phyloP scores from a whole-genome alignment of 2,329 filamentous ascomycete genomes.

The Neocucurbitaria cava region DNA sequence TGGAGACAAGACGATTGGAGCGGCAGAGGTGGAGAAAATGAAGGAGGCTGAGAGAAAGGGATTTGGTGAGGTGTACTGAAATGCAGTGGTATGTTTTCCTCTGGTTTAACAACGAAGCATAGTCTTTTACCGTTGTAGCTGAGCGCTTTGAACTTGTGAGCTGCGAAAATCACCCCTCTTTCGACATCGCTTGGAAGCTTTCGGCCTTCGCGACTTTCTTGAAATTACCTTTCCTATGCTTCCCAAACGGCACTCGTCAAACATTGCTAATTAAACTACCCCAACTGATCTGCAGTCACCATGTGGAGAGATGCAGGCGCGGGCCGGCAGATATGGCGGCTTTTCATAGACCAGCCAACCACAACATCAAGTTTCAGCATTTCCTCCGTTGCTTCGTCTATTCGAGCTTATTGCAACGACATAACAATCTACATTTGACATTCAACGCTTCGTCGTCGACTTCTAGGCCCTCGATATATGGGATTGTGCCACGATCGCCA shows the following conservation, averaged over 20 bases:
- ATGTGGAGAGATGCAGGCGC: not conserved
- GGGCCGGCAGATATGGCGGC: not conserved
- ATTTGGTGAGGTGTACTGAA: slow-evolving; percentile 40
- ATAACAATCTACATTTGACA: not conserved
- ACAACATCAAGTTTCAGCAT: not conserved
- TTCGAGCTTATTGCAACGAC: not conserved
- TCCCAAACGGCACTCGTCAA: not conserved
- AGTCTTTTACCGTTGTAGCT: not conserved
- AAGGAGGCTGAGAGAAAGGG: slow-evolving; percentile 35
- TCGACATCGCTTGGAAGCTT: not conserved
- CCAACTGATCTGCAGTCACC: not conserved
- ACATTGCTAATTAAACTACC: not conserved
- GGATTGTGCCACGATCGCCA: not conserved
- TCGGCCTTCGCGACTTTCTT: not conserved
- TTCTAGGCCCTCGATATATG: not conserved
- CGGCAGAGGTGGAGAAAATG: slow-evolving; percentile 35
- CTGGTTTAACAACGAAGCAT: not conserved
- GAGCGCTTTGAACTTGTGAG: not conserved
- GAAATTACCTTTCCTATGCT: not conserved
- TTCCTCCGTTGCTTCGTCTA: not conserved
- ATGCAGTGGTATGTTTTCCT: not conserved
- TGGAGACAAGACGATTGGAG: slow-evolving; percentile 18
- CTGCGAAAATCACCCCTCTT: not conserved
- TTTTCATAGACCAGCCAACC: not conserved
- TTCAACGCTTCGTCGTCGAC: not conserved